Evolutionary conservation across 1,284 basidiomycete genomes (phyloP).

Genomic region (Ganoderma lingzhi): DNA sequence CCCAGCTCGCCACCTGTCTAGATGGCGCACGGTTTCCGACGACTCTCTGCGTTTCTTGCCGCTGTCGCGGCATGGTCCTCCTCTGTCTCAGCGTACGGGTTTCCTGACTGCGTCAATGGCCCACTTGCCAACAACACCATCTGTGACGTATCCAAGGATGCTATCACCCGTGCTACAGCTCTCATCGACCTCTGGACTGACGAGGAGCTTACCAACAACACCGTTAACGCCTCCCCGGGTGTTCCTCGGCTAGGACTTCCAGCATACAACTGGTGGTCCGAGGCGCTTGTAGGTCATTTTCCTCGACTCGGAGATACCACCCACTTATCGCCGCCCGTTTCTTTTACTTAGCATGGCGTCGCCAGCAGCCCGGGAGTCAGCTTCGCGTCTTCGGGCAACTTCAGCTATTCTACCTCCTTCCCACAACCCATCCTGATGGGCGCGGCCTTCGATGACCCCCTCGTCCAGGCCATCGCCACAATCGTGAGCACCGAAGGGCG

Average conservation of each 20-base stretch:
- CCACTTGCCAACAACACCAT: constrained; percentile 55
- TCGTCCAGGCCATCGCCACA: constrained; percentile 56
- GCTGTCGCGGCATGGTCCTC: constrained; percentile 19
- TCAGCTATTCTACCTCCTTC: constrained; percentile 65
- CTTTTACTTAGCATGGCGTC: constrained; percentile 53
- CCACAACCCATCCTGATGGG: constrained; percentile 50
- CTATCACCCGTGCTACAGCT: constrained; percentile 57
- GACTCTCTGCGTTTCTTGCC: constrained; percentile 21
- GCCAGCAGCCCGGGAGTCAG: constrained; percentile 58
- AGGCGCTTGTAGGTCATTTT: constrained; percentile 50
- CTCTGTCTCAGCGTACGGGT: constrained; percentile 34
- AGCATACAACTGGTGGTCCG: constrained; percentile 63
- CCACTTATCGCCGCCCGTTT: neutral
- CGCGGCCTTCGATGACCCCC: constrained; percentile 54
- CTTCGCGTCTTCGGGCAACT: constrained; percentile 56
- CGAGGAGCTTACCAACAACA: constrained; percentile 59
- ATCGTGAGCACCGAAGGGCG: constrained; percentile 63
- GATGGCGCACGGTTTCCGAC: constrained; percentile 31
- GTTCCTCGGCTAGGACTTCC: constrained; percentile 60
- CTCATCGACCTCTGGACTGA: constrained; percentile 57
- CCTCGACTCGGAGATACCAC: neutral
- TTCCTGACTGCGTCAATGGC: constrained; percentile 56
- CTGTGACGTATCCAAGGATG: constrained; percentile 56
- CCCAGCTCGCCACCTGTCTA: constrained; percentile 15
- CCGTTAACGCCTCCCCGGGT: constrained; percentile 56